Base-by-base conservation (phyloP, 345 rosid genomes). In the Mangifera indica region DNA sequence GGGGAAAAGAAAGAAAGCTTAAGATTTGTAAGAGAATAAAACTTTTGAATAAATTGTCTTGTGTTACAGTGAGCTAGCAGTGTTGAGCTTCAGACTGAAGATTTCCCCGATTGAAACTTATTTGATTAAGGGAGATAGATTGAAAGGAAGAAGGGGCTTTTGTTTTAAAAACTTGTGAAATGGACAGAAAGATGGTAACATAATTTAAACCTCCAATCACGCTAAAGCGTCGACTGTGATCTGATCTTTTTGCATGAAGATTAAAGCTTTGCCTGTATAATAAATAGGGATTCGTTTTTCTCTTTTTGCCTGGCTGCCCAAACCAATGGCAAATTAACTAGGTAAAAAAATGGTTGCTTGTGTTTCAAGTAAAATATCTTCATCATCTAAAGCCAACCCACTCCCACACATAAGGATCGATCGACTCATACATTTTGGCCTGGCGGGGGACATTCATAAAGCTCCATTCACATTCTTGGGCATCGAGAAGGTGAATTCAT, bases 351-450 rank as follows among this genome's bases (percentile, higher is more conserved):
- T 51, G 68, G 64, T 80, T 74, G 24, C 80, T 72, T 61, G 15
- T 55, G 24, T 7, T 6, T 20, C 73, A 80, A 80, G 80, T 56
- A 70, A 77, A 45, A 60, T 24, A 66, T 67, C 59, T 77, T 57
- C 2, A 20, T 14, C 42, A 37, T 7, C 42, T 37, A 37, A 37
- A 37, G 42, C 42, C 42, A 37, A 69, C 69, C 79, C 72, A 34
- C 26, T 21, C 17, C 63, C 56, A 25, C 42, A 70, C 56, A 18
- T 32, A 57, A 3, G 51, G 42, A 24, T 65, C 15, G 10, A 45
- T 70, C 46, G 24, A 53, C 71, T 10, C 44, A 53, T 12, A 56
- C 26, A 11, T 1, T n/a, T 25, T 32, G 15, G 10, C 18, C 42
- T 37, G 10, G 29, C 22, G 5, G 58, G 73, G 8, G 24, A 44